Base-by-base conservation (phyloP, 768 basidiomycete species). In the Mycena metata region DNA sequence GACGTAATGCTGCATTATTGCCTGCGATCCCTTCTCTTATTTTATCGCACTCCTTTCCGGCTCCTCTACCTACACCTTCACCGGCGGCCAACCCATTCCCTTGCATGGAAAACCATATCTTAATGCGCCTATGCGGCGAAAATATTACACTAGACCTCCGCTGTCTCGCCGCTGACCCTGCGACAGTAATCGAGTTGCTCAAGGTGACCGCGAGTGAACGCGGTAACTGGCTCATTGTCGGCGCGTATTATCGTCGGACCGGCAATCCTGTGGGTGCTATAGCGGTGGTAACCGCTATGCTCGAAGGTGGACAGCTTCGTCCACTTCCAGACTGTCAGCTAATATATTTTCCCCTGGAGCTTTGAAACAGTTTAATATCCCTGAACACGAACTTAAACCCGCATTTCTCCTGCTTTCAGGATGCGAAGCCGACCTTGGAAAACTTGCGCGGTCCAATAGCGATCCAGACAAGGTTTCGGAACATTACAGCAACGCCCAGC, bases 201-300 rank as follows among this genome's bases (percentile, higher is more conserved):
- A 84, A 81, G 64, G 66, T 76, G 6, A 82, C 85, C 2, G 76
- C 77, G 7, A 83, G 83, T 50, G 87, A 86, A 68, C 80, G 84
- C 55, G 86, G 82, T 33, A 85, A 81, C 66, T 90, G 88, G 86
- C 85, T 90, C 82, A 78, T 84, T 15, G 85, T 87, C 19, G 88
- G 78, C 8, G 86, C 83, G 1, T 80, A 82, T 69, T 89, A 89
- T 76, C 85, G 88, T 54, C 79, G 86, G 24, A 79, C 71, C 26
- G 83, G 84, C n/a, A 83, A 86, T 58, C 73, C 82, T n/a, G 30
- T 59, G 10, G 82, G 84, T 43, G 88, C 88, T 2, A 76, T 85
- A 35, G 73, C 74, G 4, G 83, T 89, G 12, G 70, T 86, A 30
- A 75, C 79, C 23, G 76, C 79, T 24, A 82, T 90, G 81, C 74